These are phyloP conservation scores for Inga laurina DNA, from an alignment of 306 rosid genomes.

Conservation along the genomic window DNA sequence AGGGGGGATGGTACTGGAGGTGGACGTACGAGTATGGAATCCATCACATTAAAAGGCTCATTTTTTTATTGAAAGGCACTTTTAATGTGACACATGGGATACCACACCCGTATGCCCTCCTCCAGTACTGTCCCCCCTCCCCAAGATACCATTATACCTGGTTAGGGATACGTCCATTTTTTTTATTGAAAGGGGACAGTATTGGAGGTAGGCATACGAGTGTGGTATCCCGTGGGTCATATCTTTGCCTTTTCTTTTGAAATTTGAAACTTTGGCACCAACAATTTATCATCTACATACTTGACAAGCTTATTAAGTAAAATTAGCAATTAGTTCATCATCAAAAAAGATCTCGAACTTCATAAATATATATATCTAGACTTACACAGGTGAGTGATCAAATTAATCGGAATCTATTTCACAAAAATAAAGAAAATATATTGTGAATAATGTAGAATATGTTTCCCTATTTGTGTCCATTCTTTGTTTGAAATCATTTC, in stretches of 20 bases:
- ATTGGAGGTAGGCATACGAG: no score
- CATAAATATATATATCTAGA: not conserved
- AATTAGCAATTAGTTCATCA: not conserved
- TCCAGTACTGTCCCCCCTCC: no score
- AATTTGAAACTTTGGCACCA: not conserved
- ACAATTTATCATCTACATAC: not conserved
- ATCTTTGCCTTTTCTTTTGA: not conserved
- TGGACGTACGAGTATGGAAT: no score
- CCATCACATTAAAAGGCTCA: no score
- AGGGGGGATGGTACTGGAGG: no score
- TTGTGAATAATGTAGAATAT: not conserved
- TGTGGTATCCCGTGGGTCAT: no score
- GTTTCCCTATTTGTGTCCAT: not conserved
- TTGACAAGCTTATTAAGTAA: not conserved
- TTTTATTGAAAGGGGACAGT: no score
- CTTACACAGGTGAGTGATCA: not conserved
- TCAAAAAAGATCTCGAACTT: not conserved
- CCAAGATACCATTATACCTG: no score
- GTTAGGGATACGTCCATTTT: no score
- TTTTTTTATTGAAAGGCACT: no score
- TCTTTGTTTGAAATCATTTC: not conserved
- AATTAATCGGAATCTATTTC: not conserved
- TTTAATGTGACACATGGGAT: no score
- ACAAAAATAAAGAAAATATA: not conserved
- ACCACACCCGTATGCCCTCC: no score